Percentiles rank a stretch among this genome's conserved stretches.
Conservation (phyloP, 306 rosid genomes). For the Delonix regia region DNA sequence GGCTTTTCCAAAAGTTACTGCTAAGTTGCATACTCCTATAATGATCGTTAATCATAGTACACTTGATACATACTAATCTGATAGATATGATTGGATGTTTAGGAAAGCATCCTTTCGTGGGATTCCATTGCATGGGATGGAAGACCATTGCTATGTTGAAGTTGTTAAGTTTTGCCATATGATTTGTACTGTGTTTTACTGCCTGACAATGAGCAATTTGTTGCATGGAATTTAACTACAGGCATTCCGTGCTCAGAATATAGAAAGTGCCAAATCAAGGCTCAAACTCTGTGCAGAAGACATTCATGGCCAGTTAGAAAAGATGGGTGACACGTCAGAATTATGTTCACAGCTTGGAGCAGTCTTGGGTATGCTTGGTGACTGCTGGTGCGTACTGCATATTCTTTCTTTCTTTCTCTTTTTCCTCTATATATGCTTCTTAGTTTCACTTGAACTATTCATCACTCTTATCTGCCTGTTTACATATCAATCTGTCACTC, state of each 20-base stretch:
- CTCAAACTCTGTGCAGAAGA: conserved; percentile 84
- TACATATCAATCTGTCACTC: conserved; percentile 1
- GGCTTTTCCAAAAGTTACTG: conserved; percentile 6
- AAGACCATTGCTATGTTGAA: conserved; percentile 19
- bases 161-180: not conserved
- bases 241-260: conserved; percentile 95
- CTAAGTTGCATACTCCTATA: not conserved
- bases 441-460: not conserved
- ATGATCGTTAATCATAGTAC: conserved; percentile 10
- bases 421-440: not conserved
- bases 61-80: conserved; percentile 28
- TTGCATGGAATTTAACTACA: conserved; percentile 42
- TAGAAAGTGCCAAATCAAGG: conserved; percentile 95
- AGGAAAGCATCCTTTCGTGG: conserved; percentile 14
- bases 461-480: conserved; percentile 5
- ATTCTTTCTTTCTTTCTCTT: conserved; percentile 17
- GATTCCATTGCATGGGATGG: not conserved
- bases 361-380: conserved; percentile 98
- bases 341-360: conserved; percentile 98
- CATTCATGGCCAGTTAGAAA: conserved; percentile 75
- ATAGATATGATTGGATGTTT: conserved; percentile 17
- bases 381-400: conserved; percentile 76
- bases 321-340: conserved; percentile 72
- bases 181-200: conserved; percentile 15
- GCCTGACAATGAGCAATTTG: conserved; percentile 31